Conservation (phyloP, 371 early-diverging fungal species). For the Lichtheimia corymbifera region DNA sequence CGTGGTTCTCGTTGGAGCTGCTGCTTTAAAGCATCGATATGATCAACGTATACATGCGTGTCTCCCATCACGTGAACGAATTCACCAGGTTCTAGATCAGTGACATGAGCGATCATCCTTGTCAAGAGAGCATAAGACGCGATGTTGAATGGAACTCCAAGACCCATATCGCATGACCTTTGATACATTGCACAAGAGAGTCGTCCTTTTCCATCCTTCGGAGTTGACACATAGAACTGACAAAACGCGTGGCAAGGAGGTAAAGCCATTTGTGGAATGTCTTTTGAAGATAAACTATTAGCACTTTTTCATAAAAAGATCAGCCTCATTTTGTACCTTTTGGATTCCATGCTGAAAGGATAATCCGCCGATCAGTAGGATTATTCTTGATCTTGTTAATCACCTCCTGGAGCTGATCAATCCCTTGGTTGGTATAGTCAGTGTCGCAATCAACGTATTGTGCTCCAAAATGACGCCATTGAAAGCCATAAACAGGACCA, state of each 20-base stretch:
- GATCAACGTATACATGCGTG: conserved; percentile 96
- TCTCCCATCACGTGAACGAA: conserved; percentile 98
- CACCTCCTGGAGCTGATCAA: conserved; percentile 95
- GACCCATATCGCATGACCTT: conserved; percentile 98
- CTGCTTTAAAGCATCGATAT: conserved; percentile 83
- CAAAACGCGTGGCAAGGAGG: conserved; percentile 97
- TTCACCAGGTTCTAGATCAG: conserved; percentile 85
- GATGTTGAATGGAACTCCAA: conserved; percentile 99
- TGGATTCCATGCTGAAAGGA: conserved; percentile 99
- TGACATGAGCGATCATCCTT: conserved; percentile 92
- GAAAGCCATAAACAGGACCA: conserved; percentile 99
- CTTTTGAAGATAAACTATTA: conserved; percentile 26
- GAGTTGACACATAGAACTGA: conserved; percentile 88
- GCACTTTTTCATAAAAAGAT: too few species aligned
- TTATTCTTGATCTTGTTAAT: conserved; percentile 84
- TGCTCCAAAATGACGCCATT: conserved; percentile 99
- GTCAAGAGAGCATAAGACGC: conserved; percentile 97
- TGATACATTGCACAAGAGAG: conserved; percentile 98
- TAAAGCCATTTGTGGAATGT: conserved; percentile 85
- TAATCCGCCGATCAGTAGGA: conserved; percentile 93
- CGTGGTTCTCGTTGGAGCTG: conserved; percentile 88
- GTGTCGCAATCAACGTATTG: conserved; percentile 85
- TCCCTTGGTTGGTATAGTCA: conserved; percentile 93
- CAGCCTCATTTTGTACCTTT: conserved; percentile 56
- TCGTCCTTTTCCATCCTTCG: conserved; percentile 40